Evolutionary conservation across 2,329 filamentous ascomycete genomes (phyloP).

Genomic region (Colletotrichum sansevieriae): DNA sequence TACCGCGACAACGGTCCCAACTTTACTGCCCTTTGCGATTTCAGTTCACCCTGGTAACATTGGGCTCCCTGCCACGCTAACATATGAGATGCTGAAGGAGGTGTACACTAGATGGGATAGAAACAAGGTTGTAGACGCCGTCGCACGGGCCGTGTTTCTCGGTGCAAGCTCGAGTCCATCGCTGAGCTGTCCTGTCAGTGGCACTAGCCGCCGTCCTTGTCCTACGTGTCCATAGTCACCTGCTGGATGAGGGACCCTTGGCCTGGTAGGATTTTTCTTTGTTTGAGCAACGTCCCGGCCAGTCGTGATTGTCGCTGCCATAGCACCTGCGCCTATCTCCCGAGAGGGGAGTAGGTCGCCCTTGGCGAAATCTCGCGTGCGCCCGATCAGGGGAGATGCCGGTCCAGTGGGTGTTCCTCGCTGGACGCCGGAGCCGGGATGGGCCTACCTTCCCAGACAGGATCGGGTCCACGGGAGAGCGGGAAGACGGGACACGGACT

Average conservation of each 20-base stretch:
- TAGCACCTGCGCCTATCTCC: slow-evolving; percentile 19
- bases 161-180: slow-evolving; percentile 20
- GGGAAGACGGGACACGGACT: slow-evolving; percentile 18
- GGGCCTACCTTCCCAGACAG: slow-evolving; percentile 2
- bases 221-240: slow-evolving; percentile 11
- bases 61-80: too few species aligned
- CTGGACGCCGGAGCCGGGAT: slow-evolving; percentile 23
- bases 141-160: slow-evolving; percentile 35
- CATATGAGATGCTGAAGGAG: too few species aligned
- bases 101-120: slow-evolving; percentile 23
- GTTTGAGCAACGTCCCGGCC: slow-evolving; percentile 7
- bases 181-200: slow-evolving; percentile 15
- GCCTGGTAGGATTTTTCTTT: slow-evolving; percentile 17
- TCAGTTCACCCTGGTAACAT: too few species aligned
- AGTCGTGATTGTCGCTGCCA: slow-evolving; percentile 27
- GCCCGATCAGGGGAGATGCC: slow-evolving; percentile 1
- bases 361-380: slow-evolving; percentile 4
- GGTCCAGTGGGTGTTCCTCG: slow-evolving; percentile 9
- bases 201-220: slow-evolving; percentile 3
- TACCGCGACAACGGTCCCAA: too few species aligned
- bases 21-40: too few species aligned
- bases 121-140: slow-evolving; percentile 33
- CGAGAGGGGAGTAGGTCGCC: slow-evolving; percentile 23
- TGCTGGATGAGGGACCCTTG: slow-evolving; percentile 11
- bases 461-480: slow-evolving; percentile 25